These are phyloP conservation scores for Tuber calosporum DNA, from an alignment of 495 filamentous ascomycete species.

Conservation along the genomic window DNA sequence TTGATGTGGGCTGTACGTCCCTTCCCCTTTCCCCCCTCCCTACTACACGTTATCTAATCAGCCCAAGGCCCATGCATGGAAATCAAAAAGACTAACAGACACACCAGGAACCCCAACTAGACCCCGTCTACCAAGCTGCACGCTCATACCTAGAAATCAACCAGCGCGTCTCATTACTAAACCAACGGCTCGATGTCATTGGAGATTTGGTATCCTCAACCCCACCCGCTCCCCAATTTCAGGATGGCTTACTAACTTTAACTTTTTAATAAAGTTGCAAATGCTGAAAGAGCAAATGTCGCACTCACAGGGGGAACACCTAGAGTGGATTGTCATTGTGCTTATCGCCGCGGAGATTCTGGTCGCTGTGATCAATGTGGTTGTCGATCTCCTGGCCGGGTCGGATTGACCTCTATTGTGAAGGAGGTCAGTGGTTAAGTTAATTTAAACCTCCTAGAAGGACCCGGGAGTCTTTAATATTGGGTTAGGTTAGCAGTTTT, in stretches of 20 bases:
- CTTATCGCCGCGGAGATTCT: constrained; percentile 94
- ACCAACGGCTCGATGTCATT: constrained; percentile 85
- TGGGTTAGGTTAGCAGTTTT: background rate
- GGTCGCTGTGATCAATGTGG: constrained; percentile 88
- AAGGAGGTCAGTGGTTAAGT: background rate
- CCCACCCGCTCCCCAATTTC: background rate
- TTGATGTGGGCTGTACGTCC: constrained; percentile 73
- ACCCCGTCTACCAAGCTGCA: constrained; percentile 91
- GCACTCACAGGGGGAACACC: constrained; percentile 88
- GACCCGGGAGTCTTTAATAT: background rate
- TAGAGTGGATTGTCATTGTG: constrained; percentile 97
- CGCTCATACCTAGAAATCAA: constrained; percentile 96
- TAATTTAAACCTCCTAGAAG: background rate
- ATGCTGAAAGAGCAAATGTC: constrained; percentile 94
- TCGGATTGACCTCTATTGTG: constrained; percentile 15
- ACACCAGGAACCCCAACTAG: constrained; percentile 70
- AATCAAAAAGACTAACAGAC: background rate
- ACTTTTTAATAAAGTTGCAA: constrained; percentile 49
- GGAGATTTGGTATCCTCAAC: constrained; percentile 60
- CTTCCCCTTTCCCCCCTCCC: background rate
- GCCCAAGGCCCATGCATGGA: background rate
- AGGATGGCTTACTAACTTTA: background rate
- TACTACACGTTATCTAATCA: background rate
- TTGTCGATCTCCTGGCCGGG: constrained; percentile 84
- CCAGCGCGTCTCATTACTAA: constrained; percentile 82